phyloP scores from a whole-genome alignment of 2,329 filamentous ascomycete genomes.

The Bipolaris victoriae region DNA sequence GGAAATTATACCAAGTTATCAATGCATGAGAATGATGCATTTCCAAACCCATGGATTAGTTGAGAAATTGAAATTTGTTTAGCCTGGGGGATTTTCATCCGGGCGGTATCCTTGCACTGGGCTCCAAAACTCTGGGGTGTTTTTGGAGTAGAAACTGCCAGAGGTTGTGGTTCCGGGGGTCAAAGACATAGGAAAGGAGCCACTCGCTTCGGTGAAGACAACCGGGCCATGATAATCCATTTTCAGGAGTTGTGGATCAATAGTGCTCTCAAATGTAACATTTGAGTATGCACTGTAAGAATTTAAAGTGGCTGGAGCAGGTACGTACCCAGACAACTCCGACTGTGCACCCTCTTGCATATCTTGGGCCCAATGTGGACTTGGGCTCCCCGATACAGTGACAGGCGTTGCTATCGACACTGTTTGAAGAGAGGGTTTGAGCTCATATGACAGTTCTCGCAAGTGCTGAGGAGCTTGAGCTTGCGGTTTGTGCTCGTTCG shows the following conservation, averaged over 20 bases:
- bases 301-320: not conserved
- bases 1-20: no score
- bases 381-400: not conserved
- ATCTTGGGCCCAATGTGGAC: not conserved
- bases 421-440: not conserved
- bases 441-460: not conserved
- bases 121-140: not conserved
- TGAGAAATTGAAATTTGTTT: not conserved
- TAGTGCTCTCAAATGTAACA: not conserved
- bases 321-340: constrained; percentile 10
- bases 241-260: not conserved
- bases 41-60: not conserved
- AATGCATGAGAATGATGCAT: not conserved
- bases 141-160: not conserved
- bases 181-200: not conserved
- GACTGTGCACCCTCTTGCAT: not conserved
- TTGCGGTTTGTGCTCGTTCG: not conserved
- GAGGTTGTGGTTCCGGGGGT: not conserved
- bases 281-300: not conserved
- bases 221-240: not conserved
- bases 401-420: not conserved
- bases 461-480: not conserved
- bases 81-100: not conserved
- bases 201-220: not conserved
- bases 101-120: not conserved